These are phyloP conservation scores for Ogataea pini DNA, from an alignment of 805 yeast species.

Conservation along the genomic window DNA sequence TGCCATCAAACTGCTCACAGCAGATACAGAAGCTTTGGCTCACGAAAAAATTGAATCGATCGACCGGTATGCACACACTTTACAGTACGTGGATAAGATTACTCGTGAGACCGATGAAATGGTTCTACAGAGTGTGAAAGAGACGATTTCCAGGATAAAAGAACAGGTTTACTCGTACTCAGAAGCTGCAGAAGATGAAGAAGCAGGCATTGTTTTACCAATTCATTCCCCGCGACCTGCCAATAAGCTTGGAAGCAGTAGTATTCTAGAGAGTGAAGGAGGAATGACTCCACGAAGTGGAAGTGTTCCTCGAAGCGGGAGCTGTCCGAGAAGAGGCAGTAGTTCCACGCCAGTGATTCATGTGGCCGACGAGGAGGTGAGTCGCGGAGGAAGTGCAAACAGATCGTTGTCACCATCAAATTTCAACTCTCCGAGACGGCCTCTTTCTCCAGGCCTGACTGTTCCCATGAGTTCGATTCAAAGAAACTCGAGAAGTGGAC, in stretches of 20 bases:
- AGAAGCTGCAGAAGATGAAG: conserved; percentile 14
- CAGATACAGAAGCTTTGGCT: conserved; percentile 65
- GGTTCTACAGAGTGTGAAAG: conserved; percentile 62
- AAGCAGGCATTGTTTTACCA: conserved; percentile 2
- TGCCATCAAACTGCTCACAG: conserved; percentile 60
- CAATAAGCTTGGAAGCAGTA: conserved; percentile 11
- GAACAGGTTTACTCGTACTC: conserved; percentile 31
- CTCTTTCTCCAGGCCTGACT: conserved; percentile 53
- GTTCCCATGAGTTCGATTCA: conserved; percentile 65
- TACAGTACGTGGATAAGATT: conserved; percentile 73
- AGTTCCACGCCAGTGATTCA: conserved; percentile 31
- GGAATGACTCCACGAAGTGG: conserved; percentile 15
- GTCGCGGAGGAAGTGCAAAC: conserved; percentile 5
- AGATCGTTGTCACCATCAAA: conserved; percentile 23
- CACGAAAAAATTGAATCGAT: conserved; percentile 69
- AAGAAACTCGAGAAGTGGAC: conserved; percentile 39
- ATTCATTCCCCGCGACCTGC: conserved; percentile 26
- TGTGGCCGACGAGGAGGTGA: conserved; percentile 24
- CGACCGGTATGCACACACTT: conserved; percentile 67
- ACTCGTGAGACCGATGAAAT: conserved; percentile 74
- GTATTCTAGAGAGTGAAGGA: conserved; percentile 22
- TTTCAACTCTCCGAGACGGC: conserved; percentile 54
- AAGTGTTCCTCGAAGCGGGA: not conserved
- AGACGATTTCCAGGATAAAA: conserved; percentile 58
- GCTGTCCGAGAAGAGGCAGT: not conserved